Evolutionary conservation across 495 filamentous ascomycete species (phyloP), one percentile per base, ranked within the genome.

Genomic region (Aspergillus homomorphus): DNA sequence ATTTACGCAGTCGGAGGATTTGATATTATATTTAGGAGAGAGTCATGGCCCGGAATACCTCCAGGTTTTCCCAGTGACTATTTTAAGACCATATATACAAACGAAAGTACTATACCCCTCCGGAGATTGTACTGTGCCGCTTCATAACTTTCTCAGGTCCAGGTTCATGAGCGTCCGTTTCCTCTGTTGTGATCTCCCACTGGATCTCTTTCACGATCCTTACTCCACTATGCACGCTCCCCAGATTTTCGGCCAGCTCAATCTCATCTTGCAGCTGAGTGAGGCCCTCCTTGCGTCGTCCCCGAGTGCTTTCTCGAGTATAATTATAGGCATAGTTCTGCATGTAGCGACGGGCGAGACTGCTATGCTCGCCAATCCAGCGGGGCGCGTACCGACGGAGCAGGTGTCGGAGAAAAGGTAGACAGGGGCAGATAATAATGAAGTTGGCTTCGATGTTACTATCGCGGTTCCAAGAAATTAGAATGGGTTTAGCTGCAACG

Each of bases 391-490:
- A 46, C n/a, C 42, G 41, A 20, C 53, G 53, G 10, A 45, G n/a
- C 21, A 56, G 33, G 9, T 56, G 42, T 10, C 53, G 53, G 20
- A 56, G 16, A 42, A 45, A 56, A 10, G 53, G 53, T 16, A 56
- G 42, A 33, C 41, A 45, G 15, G 12, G 16, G 21, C 43, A 53
- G 16, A 53, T 38, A 9, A 53, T 42, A 30, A 41, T 41, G 20
- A 53, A 53, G 30, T 53, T 53, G 22, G 41, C 53, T 56, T 56
- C 53, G 44, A 56, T 33, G 22, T 45, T 45, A 22, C 53, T 56
- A 22, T 15, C 33, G 12, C 9, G 26, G 3, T 28, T 3, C 26
- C 26, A 20, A 18, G 15, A n/a, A 4, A 16, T 55, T 26, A 55
- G 38, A 26, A 45, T 45, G n/a, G 4, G 8, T 22, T 18, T 24